Evolutionary conservation across 2,329 filamentous ascomycete species (phyloP).

Genomic region (Aspergillus sp.): DNA sequence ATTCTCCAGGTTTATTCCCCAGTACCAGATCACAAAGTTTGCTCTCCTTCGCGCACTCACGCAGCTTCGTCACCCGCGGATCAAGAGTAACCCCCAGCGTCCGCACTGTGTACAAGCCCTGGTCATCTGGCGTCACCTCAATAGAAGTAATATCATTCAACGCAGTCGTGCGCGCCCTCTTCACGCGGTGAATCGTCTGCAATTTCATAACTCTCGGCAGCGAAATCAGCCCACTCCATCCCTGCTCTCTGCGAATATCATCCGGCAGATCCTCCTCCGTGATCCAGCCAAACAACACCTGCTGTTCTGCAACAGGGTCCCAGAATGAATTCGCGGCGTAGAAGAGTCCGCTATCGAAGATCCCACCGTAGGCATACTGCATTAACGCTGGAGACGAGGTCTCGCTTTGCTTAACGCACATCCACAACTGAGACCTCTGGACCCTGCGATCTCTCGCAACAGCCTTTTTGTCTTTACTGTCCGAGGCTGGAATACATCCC

Average conservation of each 20-base stretch:
- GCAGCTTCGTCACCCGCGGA: conserved; percentile 26
- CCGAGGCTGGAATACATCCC: conserved; percentile 39
- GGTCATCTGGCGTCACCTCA: conserved; percentile 25
- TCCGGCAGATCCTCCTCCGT: conserved; percentile 52
- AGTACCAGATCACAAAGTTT: not conserved
- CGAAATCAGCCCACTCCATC: conserved; percentile 52
- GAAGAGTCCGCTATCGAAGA: conserved; percentile 50
- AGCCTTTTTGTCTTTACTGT: too few relatives aligned
- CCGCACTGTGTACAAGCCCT: conserved; percentile 40
- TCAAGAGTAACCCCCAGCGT: conserved; percentile 44
- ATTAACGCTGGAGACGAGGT: not conserved
- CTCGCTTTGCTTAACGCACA: conserved; percentile 36
- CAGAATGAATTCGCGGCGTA: conserved; percentile 54
- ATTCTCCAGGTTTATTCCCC: not conserved
- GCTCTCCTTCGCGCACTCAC: conserved; percentile 15
- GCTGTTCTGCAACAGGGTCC: conserved; percentile 43
- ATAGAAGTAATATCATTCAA: conserved; percentile 46
- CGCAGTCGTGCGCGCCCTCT: conserved; percentile 35
- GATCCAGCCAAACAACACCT: conserved; percentile 53
- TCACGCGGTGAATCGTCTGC: conserved; percentile 39
- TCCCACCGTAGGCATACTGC: conserved; percentile 43
- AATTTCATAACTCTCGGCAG: conserved; percentile 48
- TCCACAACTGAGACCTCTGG: conserved; percentile 45
- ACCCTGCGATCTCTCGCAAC: conserved; percentile 21
- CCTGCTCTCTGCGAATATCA: conserved; percentile 43